Conservation (phyloP, 306 rosid species). For the Glycine tomentella region DNA sequence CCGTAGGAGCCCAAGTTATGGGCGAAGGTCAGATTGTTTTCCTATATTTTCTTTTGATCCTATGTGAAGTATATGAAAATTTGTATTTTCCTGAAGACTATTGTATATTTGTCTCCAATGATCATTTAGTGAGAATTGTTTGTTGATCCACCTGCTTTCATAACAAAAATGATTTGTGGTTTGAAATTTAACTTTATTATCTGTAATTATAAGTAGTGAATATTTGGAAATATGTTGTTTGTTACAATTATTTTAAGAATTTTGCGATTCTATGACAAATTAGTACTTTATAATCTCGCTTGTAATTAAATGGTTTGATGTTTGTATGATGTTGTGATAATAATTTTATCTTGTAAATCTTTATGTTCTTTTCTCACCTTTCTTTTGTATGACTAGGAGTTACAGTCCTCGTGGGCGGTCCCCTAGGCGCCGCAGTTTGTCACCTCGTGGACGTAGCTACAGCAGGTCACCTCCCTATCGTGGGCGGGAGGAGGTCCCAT, state of each 20-base stretch:
- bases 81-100: background rate
- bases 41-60: background rate
- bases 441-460: conserved; percentile 92
- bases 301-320: background rate
- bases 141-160: too few species aligned
- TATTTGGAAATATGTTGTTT: background rate
- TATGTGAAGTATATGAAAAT: background rate
- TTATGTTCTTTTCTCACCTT: conserved; percentile 34
- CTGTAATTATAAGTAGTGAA: background rate
- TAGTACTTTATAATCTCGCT: background rate
- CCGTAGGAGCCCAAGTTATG: conserved; percentile 98
- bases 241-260: background rate
- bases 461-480: conserved; percentile 97
- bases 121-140: too few species aligned
- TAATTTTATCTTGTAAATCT: background rate
- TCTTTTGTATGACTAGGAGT: conserved; percentile 63
- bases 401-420: conserved; percentile 93
- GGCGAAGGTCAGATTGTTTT: conserved; percentile 71
- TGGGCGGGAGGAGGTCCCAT: conserved; percentile 86
- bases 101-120: background rate
- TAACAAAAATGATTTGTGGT: background rate
- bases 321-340: background rate
- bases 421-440: conserved; percentile 90
- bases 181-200: background rate
- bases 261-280: conserved; percentile 5